Evolutionary conservation across 257 asterid species (phyloP), one percentile per base, ranked within the genome.

Genomic region (Solanum pinnatisectum): DNA sequence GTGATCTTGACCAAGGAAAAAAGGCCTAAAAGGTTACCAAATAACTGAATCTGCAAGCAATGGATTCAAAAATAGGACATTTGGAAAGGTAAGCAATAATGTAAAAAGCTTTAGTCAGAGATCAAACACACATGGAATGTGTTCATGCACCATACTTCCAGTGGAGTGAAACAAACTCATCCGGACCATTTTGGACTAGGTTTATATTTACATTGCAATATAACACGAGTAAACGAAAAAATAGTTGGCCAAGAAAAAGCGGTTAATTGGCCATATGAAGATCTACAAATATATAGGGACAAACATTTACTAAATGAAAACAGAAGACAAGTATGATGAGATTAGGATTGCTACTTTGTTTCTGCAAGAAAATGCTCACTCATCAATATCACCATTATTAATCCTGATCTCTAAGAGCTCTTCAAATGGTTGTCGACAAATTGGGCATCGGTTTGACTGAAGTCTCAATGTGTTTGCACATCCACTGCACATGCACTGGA

Each of bases 391-490:
- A 44, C 89, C 71, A 46, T 91, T 86, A 49, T 91, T 92, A 11
- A 92, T 86, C 91, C 83, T 91, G 90, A 94, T 94, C 90, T 93
- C 95, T 81, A 93, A 90, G 88, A 93, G 92, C 16, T 92, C 87
- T 84, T 93, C 96, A 56, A 94, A 91, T 10, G 83, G 88, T 90
- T 94, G 95, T 16, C 95, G 93, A 91, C 98, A 94, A 77, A 94
- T 91, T 42, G 96, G 98, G 88, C 96, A 94, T 89, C 90, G 93
- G 89, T 93, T 93, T n/a, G 98, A 92, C 91, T 93, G 96, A 67
- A 91, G 94, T 70, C 95, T 93, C 88, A 94, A 90, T 44, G 93
- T 89, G 88, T 91, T 93, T 11, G 98, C 94, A 42, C 96, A 94
- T 89, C 44, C 84, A 89, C 92, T 92, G 94, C 98, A 94, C 96